A percentile compares a stretch with the other conserved stretches of the same genome.
phyloP scores from a whole-genome alignment of 371 early-diverging fungal species.

The Thermomucor indicae-seudaticae region DNA sequence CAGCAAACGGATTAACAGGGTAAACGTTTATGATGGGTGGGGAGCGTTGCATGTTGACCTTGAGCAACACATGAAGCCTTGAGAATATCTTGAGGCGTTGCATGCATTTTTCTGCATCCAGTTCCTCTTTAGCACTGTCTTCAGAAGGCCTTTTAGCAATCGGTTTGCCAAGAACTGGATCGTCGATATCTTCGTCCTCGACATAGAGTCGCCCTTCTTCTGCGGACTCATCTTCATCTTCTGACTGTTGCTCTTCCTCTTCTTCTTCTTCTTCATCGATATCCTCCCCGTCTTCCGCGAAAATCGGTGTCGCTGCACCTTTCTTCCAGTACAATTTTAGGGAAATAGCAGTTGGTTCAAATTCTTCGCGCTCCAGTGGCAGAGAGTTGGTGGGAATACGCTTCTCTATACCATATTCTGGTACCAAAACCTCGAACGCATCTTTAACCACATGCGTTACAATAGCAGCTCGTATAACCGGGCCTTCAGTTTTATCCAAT shows the following conservation, averaged over 20 bases:
- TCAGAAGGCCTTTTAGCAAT: not conserved
- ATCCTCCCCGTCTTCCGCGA: conserved; percentile 16
- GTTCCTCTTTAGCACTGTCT: not conserved
- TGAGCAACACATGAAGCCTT: conserved; percentile 24
- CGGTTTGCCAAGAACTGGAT: not conserved
- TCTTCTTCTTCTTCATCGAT: conserved; percentile 17
- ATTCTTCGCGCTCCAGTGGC: conserved; percentile 55
- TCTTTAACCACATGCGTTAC: conserved; percentile 46
- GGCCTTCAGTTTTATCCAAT: conserved; percentile 26
- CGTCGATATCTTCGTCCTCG: conserved; percentile 3
- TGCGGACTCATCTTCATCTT: not conserved
- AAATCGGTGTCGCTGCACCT: conserved; percentile 12
- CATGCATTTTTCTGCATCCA: conserved; percentile 14
- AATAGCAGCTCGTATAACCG: conserved; percentile 46
- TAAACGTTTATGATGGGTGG: conserved; percentile 38
- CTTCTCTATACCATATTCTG: conserved; percentile 72
- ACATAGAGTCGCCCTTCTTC: not conserved
- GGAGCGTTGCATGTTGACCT: conserved; percentile 26
- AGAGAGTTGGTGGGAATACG: conserved; percentile 51
- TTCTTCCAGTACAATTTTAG: conserved; percentile 46
- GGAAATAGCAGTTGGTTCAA: conserved; percentile 23
- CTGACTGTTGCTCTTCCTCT: conserved; percentile 9
- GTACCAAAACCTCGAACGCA: conserved; percentile 70
- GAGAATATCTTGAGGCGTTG: conserved; percentile 29
- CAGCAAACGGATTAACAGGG: conserved; percentile 32